These are phyloP conservation scores for Babesia divergens DNA, from an alignment of 169 alveolate species.

Conservation along the genomic window DNA sequence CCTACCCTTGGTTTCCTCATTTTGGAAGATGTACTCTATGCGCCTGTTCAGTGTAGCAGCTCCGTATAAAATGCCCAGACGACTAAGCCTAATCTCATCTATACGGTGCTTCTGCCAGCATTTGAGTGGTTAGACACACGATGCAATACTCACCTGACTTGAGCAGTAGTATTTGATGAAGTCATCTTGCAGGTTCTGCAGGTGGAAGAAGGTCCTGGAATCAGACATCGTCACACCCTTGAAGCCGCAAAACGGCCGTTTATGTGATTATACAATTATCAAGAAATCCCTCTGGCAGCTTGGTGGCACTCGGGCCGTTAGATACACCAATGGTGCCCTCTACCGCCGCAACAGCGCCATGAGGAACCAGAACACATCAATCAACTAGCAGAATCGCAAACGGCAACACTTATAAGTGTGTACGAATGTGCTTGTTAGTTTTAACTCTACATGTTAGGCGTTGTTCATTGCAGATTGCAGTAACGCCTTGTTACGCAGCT, in stretches of 20 bases:
- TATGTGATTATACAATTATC: too few relatives aligned
- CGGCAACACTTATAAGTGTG: too few relatives aligned
- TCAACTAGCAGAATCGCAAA: too few relatives aligned
- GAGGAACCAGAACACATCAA: too few relatives aligned
- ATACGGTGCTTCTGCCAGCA: constrained; percentile 52
- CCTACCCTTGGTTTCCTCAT: constrained; percentile 48
- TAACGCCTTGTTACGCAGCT: constrained; percentile 14
- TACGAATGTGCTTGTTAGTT: too few relatives aligned
- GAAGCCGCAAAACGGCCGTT: too few relatives aligned
- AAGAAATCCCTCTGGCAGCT: too few relatives aligned
- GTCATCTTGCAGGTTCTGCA: constrained; percentile 66
- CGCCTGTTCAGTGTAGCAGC: constrained; percentile 57
- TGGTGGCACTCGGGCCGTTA: too few relatives aligned
- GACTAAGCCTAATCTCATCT: constrained; percentile 59
- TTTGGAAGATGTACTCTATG: constrained; percentile 51
- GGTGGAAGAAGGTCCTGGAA: constrained; percentile 45
- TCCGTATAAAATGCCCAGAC: constrained; percentile 58
- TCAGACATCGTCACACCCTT: constrained; percentile 32
- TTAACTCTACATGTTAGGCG: too few relatives aligned
- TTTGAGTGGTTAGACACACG: not conserved
- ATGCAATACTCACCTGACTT: constrained; percentile 18
- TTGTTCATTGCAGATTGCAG: constrained; percentile 26
- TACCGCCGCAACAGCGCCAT: not conserved
- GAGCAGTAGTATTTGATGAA: constrained; percentile 59
- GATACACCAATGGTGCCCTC: too few relatives aligned